Base-by-base conservation (phyloP, 2,329 filamentous ascomycete species). In the Helotiales sp. region DNA sequence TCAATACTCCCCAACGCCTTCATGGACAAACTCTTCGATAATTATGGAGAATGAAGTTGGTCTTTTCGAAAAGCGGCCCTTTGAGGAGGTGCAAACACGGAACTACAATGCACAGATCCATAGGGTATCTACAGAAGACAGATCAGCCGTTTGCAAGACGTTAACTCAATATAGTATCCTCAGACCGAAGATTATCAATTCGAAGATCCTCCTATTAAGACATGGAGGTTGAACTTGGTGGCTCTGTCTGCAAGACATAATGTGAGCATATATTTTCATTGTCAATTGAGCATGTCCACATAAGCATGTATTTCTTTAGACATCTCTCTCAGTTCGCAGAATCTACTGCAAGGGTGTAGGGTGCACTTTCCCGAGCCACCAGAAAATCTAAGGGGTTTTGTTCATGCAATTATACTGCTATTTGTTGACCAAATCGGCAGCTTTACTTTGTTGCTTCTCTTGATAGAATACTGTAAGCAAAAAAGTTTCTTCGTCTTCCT, bases 361-460 rank as follows among this genome's bases (percentile, higher is more conserved):
- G n/a, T n/a, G n/a, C n/a, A n/a, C n/a, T n/a, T n/a, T n/a, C n/a
- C n/a, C n/a, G n/a, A n/a, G n/a, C n/a, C n/a, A n/a, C n/a, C n/a
- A 44, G 40, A 44, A 44, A 3, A 24, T 9, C 40, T 25, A 2
- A 13, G 3, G 12, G 2, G 15, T 25, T 10, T 25, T 44, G 12
- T 12, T 15, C 19, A 2, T 44, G 13, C 10, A 10, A 34, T 12
- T 42, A 42, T 7, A 24, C 22, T 15, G 3, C 5, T 13, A 27
- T 19, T 44, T 42, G 3, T 19, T 42, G 25, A 42, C 58, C 54
- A 15, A 42, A 38, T 17, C 2, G 22, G 9, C 38, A 83, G 78
- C 77, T 88, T 22, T 88, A 86, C 69, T 84, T 87, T 64, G 79
- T 77, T 10, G 85, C 82, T 12, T 86, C 84, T 59, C 73, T 76